These are phyloP conservation scores for Globisporangium splendens DNA, from an alignment of 352 stramenopile genomes.

Conservation along the genomic window DNA sequence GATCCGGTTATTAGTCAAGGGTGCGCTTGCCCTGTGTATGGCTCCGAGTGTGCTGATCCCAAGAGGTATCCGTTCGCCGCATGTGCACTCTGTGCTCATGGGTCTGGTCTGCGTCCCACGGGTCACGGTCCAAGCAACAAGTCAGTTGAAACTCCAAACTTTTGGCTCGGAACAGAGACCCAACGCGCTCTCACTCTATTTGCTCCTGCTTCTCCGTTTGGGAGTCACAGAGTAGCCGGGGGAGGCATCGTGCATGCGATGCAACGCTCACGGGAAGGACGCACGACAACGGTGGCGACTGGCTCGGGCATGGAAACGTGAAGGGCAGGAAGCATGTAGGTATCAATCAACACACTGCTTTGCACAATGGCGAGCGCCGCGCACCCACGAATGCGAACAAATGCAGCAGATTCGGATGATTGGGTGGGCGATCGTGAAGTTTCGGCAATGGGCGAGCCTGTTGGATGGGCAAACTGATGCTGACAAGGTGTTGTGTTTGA, in stretches of 20 bases:
- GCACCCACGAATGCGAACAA: background rate
- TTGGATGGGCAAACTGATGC: too few relatives aligned
- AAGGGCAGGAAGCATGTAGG: background rate
- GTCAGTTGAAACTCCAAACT: background rate
- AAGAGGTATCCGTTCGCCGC: background rate
- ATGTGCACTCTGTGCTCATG: background rate
- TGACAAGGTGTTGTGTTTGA: too few relatives aligned
- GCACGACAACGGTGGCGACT: background rate
- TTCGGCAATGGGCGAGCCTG: too few relatives aligned
- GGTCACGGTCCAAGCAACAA: background rate
- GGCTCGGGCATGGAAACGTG: background rate
- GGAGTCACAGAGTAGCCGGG: background rate
- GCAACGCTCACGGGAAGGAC: background rate
- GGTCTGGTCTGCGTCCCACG: background rate
- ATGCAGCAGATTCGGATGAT: too few relatives aligned
- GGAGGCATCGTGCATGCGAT: background rate
- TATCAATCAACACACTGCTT: background rate
- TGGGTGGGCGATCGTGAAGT: too few relatives aligned
- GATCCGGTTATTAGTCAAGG: background rate
- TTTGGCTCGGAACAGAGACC: background rate
- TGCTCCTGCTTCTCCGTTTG: background rate
- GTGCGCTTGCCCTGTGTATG: background rate
- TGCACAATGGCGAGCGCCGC: background rate
- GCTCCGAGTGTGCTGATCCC: background rate
- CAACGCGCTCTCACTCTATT: background rate